Base-by-base conservation (phyloP, 1,139 yeast species). In the Candida neerlandica region DNA sequence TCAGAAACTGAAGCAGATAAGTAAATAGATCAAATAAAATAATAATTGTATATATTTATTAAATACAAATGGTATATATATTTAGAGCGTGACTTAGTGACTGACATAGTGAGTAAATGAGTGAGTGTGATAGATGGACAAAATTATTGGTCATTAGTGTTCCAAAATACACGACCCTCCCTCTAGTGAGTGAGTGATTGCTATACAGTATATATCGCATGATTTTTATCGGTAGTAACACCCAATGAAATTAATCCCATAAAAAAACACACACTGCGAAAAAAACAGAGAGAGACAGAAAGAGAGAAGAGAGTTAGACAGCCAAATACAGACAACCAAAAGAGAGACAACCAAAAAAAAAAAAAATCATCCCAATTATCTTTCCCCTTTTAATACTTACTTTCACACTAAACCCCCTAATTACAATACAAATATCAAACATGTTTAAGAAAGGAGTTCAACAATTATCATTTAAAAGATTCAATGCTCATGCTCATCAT, bases 391-490 rank as follows among this genome's bases (percentile, higher is more conserved):
- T 21, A 6, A 18, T 5, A 7, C 27, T 23, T 32, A 12, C 35
- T n/a, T n/a, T n/a, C 14, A 41, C 34, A 23, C 27, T 10, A 23
- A 4, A 19, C 10, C 15, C 26, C 10, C 14, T 5, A 38, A 18
- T 42, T 15, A 46, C 37, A 30, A 35, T 23, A 23, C 34, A 34
- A n/a, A 29, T 23, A 7, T 23, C 5, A 32, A 41, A 19, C 33
- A 42, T 49, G 53, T 52, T 49, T 40, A 41, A 34, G 48, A 44
- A 32, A 58, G 60, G 42, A 58, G 60, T 63, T 49, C 63, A 65
- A 51, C 75, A 72, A 62, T 73, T 77, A 58, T 65, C 70, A 49
- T 71, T 71, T 64, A 69, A 65, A 56, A 74, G 81, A 69, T 70
- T 69, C 68, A 70, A 70, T 64, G 64, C 73, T 48, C 76, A 71